A percentile compares a stretch with the other conserved stretches of the same genome.
These are phyloP conservation scores for Fusarium proliferatum DNA, from an alignment of 2,329 filamentous ascomycete species.

Conservation along the genomic window DNA sequence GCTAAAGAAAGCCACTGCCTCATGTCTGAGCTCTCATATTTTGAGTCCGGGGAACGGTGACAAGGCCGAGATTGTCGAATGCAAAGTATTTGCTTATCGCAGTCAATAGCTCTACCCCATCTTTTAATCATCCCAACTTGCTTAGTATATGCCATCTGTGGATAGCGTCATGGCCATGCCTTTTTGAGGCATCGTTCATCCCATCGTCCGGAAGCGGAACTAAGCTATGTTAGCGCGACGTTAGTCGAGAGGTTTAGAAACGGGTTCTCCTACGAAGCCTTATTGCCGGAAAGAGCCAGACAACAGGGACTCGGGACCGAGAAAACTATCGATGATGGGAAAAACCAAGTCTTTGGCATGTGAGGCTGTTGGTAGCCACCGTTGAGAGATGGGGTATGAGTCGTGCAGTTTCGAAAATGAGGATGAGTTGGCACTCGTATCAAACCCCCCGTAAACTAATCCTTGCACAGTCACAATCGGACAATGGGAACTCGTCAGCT, in stretches of 20 bases:
- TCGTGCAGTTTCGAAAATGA: background rate
- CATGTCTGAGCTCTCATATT: background rate
- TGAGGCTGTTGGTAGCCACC: background rate
- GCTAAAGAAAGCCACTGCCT: background rate
- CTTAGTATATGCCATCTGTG: background rate
- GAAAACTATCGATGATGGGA: background rate
- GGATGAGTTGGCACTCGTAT: background rate
- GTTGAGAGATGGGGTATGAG: background rate
- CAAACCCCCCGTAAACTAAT: background rate
- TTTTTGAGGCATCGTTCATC: conserved; percentile 6
- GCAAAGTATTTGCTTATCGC: background rate
- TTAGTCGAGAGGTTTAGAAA: background rate
- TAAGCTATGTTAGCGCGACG: background rate
- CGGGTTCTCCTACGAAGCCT: background rate
- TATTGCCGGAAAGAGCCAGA: background rate
- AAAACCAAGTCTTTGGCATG: background rate
- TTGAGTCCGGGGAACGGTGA: background rate
- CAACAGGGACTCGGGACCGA: background rate
- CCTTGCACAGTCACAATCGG: background rate
- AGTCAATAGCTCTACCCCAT: background rate
- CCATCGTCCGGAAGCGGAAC: conserved; percentile 9
- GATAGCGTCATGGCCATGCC: background rate
- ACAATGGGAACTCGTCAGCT: conserved; percentile 3
- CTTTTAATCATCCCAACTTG: background rate
- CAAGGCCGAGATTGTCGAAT: background rate